Base-by-base conservation (phyloP, 306 rosid genomes). In the Prunus padus region DNA sequence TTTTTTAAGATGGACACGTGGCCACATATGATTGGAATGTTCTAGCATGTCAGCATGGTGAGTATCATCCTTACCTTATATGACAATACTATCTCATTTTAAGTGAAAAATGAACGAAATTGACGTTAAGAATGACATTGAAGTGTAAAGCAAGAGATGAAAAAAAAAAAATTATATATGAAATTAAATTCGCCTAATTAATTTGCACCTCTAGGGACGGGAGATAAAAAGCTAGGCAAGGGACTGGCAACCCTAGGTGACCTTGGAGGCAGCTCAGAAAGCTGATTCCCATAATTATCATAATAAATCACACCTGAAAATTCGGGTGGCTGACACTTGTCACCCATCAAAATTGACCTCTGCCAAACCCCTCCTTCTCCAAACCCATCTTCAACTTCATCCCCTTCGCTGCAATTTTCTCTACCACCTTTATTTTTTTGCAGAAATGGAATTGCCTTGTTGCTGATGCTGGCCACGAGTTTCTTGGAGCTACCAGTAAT, bases 281-380 rank as follows among this genome's bases (percentile, higher is more conserved):
- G 26, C 11, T 49, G 82, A 66, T 84, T 84, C 18, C 90, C 88
- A 4, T 65, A 33, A 49, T 62, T 71, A 16, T 84, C 90, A 67
- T 84, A 82, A 72, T 82, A 80, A 45, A 84, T 67, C 20, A 68
- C 84, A 31, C 90, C 90, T 20, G 90, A 15, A 71, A 87, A 87
- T 47, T 80, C 50, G 4, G 82, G 57, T 0, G 86, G 88, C n/a
- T 73, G 72, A 45, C 86, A 87, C 65, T 74, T 87, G 46, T 82
- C 86, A 23, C 90, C 90, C 86, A 87, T 80, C 72, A 82, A 62
- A 56, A 82, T 84, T 45, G 73, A 69, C 76, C 79, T 84, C 67
- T 84, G 84, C 88, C 90, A 87, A 46, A 87, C 54, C 49, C 90
- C 75, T 13, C 12, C 31, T 2, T 87, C 90, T 28, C 67, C 73